Conservation (phyloP, 768 basidiomycete species). For the Russula griseocarnosa region DNA sequence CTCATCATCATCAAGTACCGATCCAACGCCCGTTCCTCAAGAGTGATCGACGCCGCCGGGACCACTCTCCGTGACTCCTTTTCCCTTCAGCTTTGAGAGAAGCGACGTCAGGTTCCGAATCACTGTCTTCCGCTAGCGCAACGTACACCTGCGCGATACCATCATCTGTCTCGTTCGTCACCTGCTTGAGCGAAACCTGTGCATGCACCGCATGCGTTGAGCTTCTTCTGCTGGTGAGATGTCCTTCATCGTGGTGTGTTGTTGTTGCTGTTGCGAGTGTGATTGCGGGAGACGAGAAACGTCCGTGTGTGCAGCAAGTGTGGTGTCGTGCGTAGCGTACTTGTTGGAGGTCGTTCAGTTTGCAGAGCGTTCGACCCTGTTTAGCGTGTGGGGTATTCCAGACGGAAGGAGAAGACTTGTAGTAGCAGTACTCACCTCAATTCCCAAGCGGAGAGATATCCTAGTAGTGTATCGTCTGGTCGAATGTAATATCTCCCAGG, state of each 20-base stretch:
- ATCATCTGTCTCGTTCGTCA: conserved; percentile 69
- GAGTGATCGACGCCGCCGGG: neutral
- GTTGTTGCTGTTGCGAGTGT: conserved; percentile 21
- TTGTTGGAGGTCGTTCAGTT: conserved; percentile 61
- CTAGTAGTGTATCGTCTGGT: conserved; percentile 25
- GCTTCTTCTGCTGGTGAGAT: conserved; percentile 40
- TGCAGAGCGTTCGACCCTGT: conserved; percentile 58
- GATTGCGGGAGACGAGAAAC: conserved; percentile 50
- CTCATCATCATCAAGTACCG: conserved; percentile 61
- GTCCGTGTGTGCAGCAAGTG: conserved; percentile 69
- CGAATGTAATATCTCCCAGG: conserved; percentile 23
- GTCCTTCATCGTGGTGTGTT: conserved; percentile 30
- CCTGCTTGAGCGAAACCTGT: conserved; percentile 54
- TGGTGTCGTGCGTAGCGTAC: conserved; percentile 64
- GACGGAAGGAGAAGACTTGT: neutral
- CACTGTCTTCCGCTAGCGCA: conserved; percentile 50
- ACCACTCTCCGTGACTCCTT: conserved; percentile 10
- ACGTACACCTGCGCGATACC: conserved; percentile 66
- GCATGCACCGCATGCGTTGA: conserved; percentile 51
- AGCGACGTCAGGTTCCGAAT: conserved; percentile 24
- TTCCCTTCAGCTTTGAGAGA: conserved; percentile 30
- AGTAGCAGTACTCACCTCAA: conserved; percentile 49
- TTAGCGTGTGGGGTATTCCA: neutral
- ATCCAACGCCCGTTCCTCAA: conserved; percentile 53
- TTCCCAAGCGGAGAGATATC: conserved; percentile 25